phyloP scores from a whole-genome alignment of 2,329 filamentous ascomycete species.

The Capronia americana region DNA sequence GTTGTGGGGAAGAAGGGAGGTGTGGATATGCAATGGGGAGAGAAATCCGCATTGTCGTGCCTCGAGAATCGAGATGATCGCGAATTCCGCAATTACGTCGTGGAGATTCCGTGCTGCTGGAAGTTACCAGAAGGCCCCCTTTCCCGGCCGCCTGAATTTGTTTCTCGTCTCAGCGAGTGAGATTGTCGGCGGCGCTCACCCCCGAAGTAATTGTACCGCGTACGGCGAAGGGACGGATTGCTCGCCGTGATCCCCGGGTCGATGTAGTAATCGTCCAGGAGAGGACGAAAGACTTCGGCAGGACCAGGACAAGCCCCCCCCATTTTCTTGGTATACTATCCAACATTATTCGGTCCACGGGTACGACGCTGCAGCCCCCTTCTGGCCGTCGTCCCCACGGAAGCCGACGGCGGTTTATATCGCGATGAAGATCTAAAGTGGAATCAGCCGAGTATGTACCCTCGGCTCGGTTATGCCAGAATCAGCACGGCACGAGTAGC shows the following conservation, averaged over 20 bases:
- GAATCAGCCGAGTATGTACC: slow-evolving; percentile 16
- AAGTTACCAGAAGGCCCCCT: background rate
- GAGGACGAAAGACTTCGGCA: background rate
- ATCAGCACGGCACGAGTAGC: slow-evolving; percentile 14
- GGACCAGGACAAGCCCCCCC: background rate
- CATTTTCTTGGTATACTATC: background rate
- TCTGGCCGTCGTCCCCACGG: background rate
- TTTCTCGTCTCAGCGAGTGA: no score
- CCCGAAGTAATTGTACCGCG: no score
- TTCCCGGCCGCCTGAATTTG: no score
- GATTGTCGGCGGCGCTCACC: no score
- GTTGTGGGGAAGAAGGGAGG: background rate
- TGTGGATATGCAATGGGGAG: background rate
- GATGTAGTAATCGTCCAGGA: background rate
- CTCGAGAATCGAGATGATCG: background rate
- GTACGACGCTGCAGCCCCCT: background rate
- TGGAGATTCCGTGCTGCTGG: background rate
- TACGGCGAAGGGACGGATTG: background rate
- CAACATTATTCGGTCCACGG: background rate
- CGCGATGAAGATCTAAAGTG: background rate
- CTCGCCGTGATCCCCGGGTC: background rate
- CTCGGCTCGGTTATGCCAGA: slow-evolving; percentile 12
- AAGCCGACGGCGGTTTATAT: background rate
- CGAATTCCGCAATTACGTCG: background rate
- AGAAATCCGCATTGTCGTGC: background rate